Evolutionary conservation across 2,329 filamentous ascomycete genomes (phyloP).

Genomic region (Chaetomium sp.): DNA sequence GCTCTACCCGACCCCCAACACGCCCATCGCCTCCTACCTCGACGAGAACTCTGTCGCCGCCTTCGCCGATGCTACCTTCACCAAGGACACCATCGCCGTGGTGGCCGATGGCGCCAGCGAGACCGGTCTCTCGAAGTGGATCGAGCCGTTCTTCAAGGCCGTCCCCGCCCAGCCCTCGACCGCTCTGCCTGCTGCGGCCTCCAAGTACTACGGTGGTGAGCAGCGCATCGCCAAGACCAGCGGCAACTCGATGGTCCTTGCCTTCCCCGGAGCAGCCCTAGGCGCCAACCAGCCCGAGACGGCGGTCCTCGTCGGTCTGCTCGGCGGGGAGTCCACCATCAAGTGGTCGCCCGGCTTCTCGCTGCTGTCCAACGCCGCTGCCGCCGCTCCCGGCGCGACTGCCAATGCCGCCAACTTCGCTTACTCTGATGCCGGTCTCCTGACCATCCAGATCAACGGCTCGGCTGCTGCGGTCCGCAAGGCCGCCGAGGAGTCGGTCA

Average conservation of each 20-base stretch:
- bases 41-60: constrained; percentile 72
- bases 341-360: constrained; percentile 97
- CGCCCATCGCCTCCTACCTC: constrained; percentile 77
- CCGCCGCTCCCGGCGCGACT: constrained; percentile 65
- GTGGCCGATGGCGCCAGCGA: constrained; percentile 85
- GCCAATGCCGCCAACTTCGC: constrained; percentile 75
- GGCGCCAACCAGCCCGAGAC: constrained; percentile 85
- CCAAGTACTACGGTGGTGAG: constrained; percentile 94
- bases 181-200: constrained; percentile 61
- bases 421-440: constrained; percentile 93
- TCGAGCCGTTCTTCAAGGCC: constrained; percentile 85
- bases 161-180: constrained; percentile 58
- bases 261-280: constrained; percentile 86
- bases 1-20: constrained; percentile 70
- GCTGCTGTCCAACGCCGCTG: constrained; percentile 77
- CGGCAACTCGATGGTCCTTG: constrained; percentile 85
- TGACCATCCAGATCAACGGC: constrained; percentile 80
- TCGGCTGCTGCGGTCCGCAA: constrained; percentile 70
- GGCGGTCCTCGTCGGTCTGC: constrained; percentile 81
- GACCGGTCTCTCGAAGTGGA: constrained; percentile 80
- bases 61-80: constrained; percentile 78
- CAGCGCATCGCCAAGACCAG: constrained; percentile 77
- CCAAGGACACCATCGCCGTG: constrained; percentile 87
- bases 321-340: constrained; percentile 87
- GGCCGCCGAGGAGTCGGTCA: constrained; percentile 75